Percentiles rank a stretch among this genome's conserved stretches.
Evolutionary conservation across 257 asterid genomes (phyloP).

Genomic region (Nicotiana benthamiana): DNA sequence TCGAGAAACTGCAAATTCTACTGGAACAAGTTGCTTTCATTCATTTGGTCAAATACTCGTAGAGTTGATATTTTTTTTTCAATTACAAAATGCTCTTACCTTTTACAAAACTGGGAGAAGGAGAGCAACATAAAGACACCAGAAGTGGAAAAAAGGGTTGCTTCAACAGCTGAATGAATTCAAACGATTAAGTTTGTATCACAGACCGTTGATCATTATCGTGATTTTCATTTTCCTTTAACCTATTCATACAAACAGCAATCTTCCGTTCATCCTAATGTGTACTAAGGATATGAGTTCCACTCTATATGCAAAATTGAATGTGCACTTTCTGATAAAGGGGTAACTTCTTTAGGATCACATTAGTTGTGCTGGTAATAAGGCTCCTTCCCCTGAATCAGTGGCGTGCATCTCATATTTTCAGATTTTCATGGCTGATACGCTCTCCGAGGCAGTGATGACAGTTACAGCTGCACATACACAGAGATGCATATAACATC

Average conservation of each 20-base stretch:
- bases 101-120: not conserved
- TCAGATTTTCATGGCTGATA: not conserved
- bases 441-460: not conserved
- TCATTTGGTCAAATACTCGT: not conserved
- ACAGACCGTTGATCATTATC: not conserved
- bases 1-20: not conserved
- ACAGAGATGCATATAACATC: not conserved
- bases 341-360: not conserved
- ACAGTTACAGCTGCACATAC: slow-evolving; percentile 1
- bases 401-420: not conserved
- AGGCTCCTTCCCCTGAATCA: not conserved
- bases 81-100: not conserved
- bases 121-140: not conserved
- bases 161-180: not conserved
- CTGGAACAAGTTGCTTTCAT: not conserved
- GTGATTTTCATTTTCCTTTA: slow-evolving; percentile 1
- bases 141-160: not conserved
- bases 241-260: not conserved
- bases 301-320: slow-evolving; percentile 6
- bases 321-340: slow-evolving; percentile 4
- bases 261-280: slow-evolving; percentile 3
- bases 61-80: too few species aligned
- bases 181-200: not conserved
- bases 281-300: not conserved
- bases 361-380: too few species aligned